A percentile compares a stretch with the other conserved stretches of the same genome.
Conservation (phyloP, 2,329 filamentous ascomycete species). For the Plenodomus tracheiphilus region DNA sequence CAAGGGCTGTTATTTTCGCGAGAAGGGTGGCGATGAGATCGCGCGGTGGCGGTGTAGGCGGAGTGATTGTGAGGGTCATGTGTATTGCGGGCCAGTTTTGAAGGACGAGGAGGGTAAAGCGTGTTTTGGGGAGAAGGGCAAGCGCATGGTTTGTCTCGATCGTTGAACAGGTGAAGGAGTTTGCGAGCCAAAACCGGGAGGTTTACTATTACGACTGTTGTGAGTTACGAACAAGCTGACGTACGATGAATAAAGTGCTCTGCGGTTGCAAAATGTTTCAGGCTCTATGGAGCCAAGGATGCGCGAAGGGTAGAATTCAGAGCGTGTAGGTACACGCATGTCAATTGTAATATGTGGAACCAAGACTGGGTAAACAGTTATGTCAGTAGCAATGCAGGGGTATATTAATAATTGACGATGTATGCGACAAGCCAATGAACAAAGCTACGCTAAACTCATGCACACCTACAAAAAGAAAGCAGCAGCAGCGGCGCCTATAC, state of each 20-base stretch:
- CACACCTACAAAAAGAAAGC: slow-evolving; percentile 26
- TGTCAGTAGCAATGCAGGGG: neutral
- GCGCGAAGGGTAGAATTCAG: no score
- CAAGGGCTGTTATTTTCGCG: slow-evolving; percentile 31
- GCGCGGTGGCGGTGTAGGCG: slow-evolving; percentile 19
- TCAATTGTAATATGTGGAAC: neutral
- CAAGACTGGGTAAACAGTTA: no score
- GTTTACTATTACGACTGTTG: no score
- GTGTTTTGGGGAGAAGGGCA: slow-evolving; percentile 36
- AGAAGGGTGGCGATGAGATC: slow-evolving; percentile 22
- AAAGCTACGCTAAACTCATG: no score
- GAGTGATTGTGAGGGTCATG: slow-evolving; percentile 33
- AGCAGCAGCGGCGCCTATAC: slow-evolving; percentile 32
- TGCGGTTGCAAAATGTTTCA: no score
- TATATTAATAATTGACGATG: neutral
- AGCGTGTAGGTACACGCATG: neutral
- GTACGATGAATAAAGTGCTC: no score
- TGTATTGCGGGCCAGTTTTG: slow-evolving; percentile 21
- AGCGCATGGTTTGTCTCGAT: slow-evolving; percentile 24
- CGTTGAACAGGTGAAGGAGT: no score
- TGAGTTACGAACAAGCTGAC: no score
- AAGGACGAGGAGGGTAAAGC: slow-evolving; percentile 9
- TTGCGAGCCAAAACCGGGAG: no score
- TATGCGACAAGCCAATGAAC: no score
- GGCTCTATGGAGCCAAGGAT: no score